Evolutionary conservation across 1,284 basidiomycete species (phyloP).

Genomic region (Trametes pubescens): DNA sequence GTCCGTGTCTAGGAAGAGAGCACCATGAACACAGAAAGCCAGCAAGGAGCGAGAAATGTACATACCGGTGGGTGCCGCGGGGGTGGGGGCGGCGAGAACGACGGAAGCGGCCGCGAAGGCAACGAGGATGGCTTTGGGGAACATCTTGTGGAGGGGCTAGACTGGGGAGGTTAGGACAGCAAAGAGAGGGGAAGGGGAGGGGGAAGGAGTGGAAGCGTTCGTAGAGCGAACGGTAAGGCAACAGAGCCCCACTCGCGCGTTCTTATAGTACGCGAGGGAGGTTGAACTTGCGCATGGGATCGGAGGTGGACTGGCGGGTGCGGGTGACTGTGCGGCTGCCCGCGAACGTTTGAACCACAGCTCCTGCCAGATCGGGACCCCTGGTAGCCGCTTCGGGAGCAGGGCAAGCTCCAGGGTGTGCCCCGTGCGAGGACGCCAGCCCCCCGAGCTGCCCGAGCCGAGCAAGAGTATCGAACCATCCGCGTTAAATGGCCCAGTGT

Average conservation of each 20-base stretch:
- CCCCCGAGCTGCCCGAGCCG: neutral
- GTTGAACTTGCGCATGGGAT: neutral
- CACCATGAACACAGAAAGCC: too few relatives aligned
- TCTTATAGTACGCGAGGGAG: neutral
- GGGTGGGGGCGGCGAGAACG: conserved; percentile 6
- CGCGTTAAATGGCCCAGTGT: neutral
- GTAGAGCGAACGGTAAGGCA: neutral
- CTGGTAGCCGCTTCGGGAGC: conserved; percentile 12
- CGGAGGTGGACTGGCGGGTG: neutral
- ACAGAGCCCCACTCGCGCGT: neutral
- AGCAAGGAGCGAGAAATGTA: neutral
- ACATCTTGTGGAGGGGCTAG: conserved; percentile 1
- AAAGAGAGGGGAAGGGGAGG: neutral
- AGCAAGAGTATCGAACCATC: neutral
- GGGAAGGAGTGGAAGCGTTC: conserved; percentile 1
- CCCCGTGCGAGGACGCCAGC: neutral
- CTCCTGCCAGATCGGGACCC: conserved; percentile 1
- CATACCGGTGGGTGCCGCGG: conserved; percentile 3
- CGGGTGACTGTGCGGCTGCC: neutral
- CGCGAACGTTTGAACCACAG: neutral
- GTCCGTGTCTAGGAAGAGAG: conserved; percentile 42
- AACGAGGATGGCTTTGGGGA: conserved; percentile 6
- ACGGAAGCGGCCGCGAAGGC: neutral
- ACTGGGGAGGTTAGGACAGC: neutral
- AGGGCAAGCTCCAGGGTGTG: neutral